These are phyloP conservation scores for Myriangium duriaei DNA, from an alignment of 2,329 filamentous ascomycete species.

Conservation along the genomic window DNA sequence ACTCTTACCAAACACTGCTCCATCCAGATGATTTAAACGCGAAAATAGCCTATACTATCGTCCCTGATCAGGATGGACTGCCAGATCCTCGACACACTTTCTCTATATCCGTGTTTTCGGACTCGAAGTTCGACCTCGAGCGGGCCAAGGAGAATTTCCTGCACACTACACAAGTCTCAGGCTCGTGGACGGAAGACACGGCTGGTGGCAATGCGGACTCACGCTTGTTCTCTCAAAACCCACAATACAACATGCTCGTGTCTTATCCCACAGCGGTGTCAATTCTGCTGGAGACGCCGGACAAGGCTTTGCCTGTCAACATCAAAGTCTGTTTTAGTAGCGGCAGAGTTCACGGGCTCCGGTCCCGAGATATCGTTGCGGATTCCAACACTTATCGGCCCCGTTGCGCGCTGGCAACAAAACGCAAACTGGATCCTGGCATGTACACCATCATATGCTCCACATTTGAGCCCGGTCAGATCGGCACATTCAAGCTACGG, in stretches of 20 bases:
- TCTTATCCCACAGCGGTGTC: constrained; percentile 48
- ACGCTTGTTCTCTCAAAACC: constrained; percentile 68
- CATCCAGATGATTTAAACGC: constrained; percentile 54
- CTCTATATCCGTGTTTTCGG: constrained; percentile 72
- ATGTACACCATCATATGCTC: constrained; percentile 81
- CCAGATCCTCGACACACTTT: constrained; percentile 67
- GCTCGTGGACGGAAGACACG: constrained; percentile 64
- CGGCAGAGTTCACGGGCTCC: constrained; percentile 58
- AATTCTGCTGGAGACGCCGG: constrained; percentile 58
- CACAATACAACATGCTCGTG: constrained; percentile 63
- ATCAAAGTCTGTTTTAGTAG: constrained; percentile 71
- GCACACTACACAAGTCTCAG: constrained; percentile 45
- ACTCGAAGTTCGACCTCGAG: constrained; percentile 45
- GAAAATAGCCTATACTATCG: constrained; percentile 45
- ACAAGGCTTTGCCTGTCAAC: constrained; percentile 61
- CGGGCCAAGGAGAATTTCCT: constrained; percentile 50
- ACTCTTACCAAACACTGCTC: constrained; percentile 83
- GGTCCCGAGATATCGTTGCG: constrained; percentile 63
- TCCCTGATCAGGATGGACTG: constrained; percentile 68
- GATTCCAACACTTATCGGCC: constrained; percentile 83
- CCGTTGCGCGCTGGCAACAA: constrained; percentile 59
- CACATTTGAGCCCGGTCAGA: constrained; percentile 72
- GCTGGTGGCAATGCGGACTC: constrained; percentile 76
- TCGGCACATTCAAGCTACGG: constrained; percentile 59
- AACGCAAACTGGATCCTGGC: constrained; percentile 50